Evolutionary conservation across 768 basidiomycete genomes (phyloP).

Genomic region (Tylopilus sp.): DNA sequence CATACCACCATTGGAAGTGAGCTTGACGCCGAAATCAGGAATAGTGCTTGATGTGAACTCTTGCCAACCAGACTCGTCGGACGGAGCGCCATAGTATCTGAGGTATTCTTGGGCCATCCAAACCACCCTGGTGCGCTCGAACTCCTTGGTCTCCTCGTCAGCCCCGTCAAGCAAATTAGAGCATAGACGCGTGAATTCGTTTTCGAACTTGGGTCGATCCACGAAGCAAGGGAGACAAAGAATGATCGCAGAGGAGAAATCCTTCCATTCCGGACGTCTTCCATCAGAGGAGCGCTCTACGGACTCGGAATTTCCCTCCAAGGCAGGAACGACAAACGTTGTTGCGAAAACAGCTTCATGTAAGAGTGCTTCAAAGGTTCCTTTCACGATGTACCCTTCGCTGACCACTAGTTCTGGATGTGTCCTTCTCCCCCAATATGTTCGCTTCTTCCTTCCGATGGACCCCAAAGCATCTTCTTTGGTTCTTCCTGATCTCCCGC

Average conservation of each 20-base stretch:
- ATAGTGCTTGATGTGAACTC: slow-evolving; percentile 52
- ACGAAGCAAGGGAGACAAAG: slow-evolving; percentile 58
- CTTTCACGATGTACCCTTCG: slow-evolving; percentile 50
- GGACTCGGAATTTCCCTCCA: slow-evolving; percentile 15
- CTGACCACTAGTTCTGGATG: slow-evolving; percentile 65
- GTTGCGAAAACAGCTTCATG: slow-evolving; percentile 84
- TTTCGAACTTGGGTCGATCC: slow-evolving; percentile 56
- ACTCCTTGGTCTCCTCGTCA: slow-evolving; percentile 35
- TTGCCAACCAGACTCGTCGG: slow-evolving; percentile 53
- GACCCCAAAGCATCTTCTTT: slow-evolving; percentile 31
- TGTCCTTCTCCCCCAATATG: slow-evolving; percentile 73
- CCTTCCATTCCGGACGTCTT: slow-evolving; percentile 47
- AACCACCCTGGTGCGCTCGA: slow-evolving; percentile 44
- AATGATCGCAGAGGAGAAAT: slow-evolving; percentile 59
- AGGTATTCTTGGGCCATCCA: slow-evolving; percentile 72
- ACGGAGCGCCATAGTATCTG: slow-evolving; percentile 51
- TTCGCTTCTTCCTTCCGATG: slow-evolving; percentile 52
- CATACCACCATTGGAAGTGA: slow-evolving; percentile 31
- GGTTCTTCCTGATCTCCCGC: slow-evolving; percentile 29
- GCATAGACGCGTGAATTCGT: slow-evolving; percentile 67
- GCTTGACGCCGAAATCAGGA: slow-evolving; percentile 36
- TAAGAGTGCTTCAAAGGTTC: slow-evolving; percentile 72
- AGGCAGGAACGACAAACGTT: slow-evolving; percentile 41
- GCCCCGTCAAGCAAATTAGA: slow-evolving; percentile 61
- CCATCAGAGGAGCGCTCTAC: slow-evolving; percentile 18